Evolutionary conservation across 1,284 basidiomycete species (phyloP).

Genomic region (Ceratobasidium sp.): DNA sequence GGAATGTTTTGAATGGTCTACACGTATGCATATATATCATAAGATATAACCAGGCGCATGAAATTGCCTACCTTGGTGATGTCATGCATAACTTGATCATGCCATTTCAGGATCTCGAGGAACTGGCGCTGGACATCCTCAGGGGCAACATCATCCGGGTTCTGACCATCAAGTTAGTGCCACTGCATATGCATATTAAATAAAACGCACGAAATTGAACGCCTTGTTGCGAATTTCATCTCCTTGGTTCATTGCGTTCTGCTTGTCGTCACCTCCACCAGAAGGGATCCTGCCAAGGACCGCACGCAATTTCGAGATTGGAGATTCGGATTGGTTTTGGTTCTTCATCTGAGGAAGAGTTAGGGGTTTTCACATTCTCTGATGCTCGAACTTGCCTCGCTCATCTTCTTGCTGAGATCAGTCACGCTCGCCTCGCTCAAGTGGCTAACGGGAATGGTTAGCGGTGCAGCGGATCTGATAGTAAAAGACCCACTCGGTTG

Average conservation of each 20-base stretch:
- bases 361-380: neutral
- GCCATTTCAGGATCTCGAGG: slow-evolving; percentile 75
- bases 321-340: slow-evolving; percentile 50
- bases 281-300: slow-evolving; percentile 61
- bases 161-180: slow-evolving; percentile 35
- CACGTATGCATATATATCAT: slow-evolving; percentile 50
- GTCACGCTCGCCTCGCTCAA: slow-evolving; percentile 78
- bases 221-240: slow-evolving; percentile 62
- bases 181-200: neutral
- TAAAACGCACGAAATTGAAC: slow-evolving; percentile 58
- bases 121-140: slow-evolving; percentile 74
- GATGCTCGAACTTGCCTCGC: slow-evolving; percentile 50
- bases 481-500: slow-evolving; percentile 58
- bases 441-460: slow-evolving; percentile 53
- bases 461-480: neutral
- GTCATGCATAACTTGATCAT: slow-evolving; percentile 64
- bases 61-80: slow-evolving; percentile 51
- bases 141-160: slow-evolving; percentile 63
- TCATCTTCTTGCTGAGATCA: slow-evolving; percentile 77
- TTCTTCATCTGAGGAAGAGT: slow-evolving; percentile 50
- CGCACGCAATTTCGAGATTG: slow-evolving; percentile 55
- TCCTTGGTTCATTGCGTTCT: slow-evolving; percentile 61
- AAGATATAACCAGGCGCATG: neutral
- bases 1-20: slow-evolving; percentile 68
- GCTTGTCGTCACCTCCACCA: slow-evolving; percentile 55